Evolutionary conservation across 2,329 filamentous ascomycete genomes (phyloP), one percentile per base, ranked within the genome.

Genomic region (Aspergillus ochraceoroseus): DNA sequence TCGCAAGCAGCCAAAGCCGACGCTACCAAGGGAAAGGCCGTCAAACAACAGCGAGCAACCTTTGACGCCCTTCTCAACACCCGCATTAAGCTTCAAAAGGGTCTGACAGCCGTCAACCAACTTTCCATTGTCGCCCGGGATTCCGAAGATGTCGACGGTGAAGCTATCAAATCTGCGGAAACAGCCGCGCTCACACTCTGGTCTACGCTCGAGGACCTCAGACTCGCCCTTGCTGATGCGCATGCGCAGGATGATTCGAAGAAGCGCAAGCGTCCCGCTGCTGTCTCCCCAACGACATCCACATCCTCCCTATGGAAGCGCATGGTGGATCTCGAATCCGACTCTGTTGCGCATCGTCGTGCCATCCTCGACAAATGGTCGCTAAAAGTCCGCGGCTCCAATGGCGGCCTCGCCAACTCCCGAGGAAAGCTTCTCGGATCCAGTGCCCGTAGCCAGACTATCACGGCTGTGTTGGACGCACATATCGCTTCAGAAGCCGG

Each of bases 81-180:
- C 9, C 82, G 92, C 13, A 95, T 98, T 58, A 85, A 90, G 46
- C 70, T 98, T 12, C 94, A 98, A 63, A 96, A 95, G 64, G 87
- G 86, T 1, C 68, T 98, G 9, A 77, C 92, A 11, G 82, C 85
- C 0, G 78, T 83, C 17, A 95, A 95, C 63, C 83, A 87, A 1
- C 72, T 94, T 27, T 64, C 74, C 11, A 59, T 70, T 1, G 52
- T 74, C 1, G 63, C 63, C 6, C 54, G 58, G 9, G 64, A 72
- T 2, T 52, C 57, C 4, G 59, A 56, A 4, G 60, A 64, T 2
- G 55, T 49, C 25, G 52, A 61, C 41, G 57, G 48, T 2, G 58
- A 69, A 27, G 60, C 81, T 66, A 56, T 94, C 73, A 68, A 79
- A 75, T 85, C 85, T 0, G 89, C 89, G 0, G 90, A 96, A 66